Conservation (phyloP, 176 grass and related monocot genomes). For the Elymus sibiricus region DNA sequence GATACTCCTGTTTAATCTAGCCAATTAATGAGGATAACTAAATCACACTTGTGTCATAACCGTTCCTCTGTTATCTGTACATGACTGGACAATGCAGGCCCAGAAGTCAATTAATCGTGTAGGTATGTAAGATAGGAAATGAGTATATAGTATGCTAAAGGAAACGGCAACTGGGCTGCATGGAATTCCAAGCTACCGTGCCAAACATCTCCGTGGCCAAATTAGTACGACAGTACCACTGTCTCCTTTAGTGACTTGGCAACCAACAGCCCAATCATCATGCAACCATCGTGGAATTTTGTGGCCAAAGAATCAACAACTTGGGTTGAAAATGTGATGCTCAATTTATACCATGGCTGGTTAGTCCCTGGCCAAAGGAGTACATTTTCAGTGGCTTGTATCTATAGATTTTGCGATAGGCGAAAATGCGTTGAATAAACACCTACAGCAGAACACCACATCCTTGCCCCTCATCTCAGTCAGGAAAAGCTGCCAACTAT, state of each 20-base stretch:
- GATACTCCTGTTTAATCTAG: background rate
- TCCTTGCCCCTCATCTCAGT: no score
- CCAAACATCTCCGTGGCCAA: conserved; percentile 15
- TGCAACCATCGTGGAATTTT: background rate
- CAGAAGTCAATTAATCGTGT: background rate
- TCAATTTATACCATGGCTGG: background rate
- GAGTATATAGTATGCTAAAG: background rate
- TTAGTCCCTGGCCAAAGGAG: background rate
- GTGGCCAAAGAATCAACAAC: background rate
- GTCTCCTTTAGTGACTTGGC: conserved; percentile 21
- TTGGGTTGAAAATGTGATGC: background rate
- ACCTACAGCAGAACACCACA: no score
- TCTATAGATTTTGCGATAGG: background rate
- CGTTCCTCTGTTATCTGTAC: background rate
- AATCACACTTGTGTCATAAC: background rate
- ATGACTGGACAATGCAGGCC: background rate
- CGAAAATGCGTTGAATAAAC: no score
- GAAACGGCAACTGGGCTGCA: background rate
- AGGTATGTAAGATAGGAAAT: background rate
- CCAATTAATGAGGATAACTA: background rate
- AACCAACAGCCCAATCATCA: background rate
- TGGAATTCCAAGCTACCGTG: conserved; percentile 33
- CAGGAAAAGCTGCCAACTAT: no score
- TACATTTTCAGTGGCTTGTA: background rate
- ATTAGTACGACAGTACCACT: background rate